Evolutionary conservation across 805 yeast genomes (phyloP).

Genomic region (Suhomyces sp.): DNA sequence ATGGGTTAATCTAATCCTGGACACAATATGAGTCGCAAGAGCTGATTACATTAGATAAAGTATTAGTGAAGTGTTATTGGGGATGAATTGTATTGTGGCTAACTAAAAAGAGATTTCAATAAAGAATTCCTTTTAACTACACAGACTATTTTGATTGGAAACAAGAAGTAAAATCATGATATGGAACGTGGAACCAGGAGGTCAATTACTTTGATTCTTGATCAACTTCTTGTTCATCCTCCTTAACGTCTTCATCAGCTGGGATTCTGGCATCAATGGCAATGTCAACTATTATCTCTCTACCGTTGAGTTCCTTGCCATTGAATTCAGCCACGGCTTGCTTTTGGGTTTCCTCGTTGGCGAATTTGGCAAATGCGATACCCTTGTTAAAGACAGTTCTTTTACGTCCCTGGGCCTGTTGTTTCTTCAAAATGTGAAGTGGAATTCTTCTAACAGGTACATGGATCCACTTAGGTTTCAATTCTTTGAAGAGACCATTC

Average conservation of each 20-base stretch:
- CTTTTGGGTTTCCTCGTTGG: constrained; percentile 59
- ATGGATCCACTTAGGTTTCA: constrained; percentile 54
- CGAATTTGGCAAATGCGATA: constrained; percentile 61
- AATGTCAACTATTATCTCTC: constrained; percentile 62
- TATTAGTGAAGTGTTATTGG: neutral
- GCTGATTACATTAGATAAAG: too few relatives aligned
- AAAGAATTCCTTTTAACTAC: constrained; percentile 12
- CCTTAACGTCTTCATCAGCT: neutral
- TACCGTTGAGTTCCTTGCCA: constrained; percentile 64
- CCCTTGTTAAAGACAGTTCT: constrained; percentile 52
- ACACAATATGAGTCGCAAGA: neutral
- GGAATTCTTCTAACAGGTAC: constrained; percentile 56
- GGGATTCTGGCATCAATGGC: constrained; percentile 60
- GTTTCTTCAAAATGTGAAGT: constrained; percentile 38
- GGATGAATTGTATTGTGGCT: constrained; percentile 1
- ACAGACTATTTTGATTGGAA: neutral
- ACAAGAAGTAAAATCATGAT: constrained; percentile 6
- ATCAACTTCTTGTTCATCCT: neutral
- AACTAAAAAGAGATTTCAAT: constrained; percentile 9
- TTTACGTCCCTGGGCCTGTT: constrained; percentile 44
- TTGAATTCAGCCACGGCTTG: constrained; percentile 70
- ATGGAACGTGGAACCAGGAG: neutral
- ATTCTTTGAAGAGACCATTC: constrained; percentile 44
- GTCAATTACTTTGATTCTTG: constrained; percentile 1
- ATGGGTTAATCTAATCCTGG: too few relatives aligned